Conservation (phyloP, 2,329 filamentous ascomycete genomes). For the Ascosphaera aggregata region DNA sequence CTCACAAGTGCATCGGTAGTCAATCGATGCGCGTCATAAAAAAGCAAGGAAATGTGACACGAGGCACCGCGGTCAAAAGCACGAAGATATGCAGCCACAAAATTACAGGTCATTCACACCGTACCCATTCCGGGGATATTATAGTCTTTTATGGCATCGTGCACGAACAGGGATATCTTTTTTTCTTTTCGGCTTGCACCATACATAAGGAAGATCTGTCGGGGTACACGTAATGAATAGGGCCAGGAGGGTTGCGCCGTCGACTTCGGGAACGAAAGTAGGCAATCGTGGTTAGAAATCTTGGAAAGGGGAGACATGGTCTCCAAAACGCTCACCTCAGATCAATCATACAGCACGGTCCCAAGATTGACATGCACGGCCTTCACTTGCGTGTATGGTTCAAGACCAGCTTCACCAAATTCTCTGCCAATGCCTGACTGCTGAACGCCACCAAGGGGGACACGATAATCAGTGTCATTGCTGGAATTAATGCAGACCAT, state of each 20-base stretch:
- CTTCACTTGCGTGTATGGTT: constrained; percentile 38
- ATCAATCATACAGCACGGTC: constrained; percentile 12
- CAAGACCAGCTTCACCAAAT: constrained; percentile 35
- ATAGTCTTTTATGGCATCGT: neutral
- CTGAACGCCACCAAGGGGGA: constrained; percentile 40
- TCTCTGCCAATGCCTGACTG: constrained; percentile 39
- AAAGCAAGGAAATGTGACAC: neutral
- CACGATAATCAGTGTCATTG: constrained; percentile 22
- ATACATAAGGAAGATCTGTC: neutral
- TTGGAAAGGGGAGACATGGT: neutral
- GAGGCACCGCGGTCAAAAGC: neutral
- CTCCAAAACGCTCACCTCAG: neutral
- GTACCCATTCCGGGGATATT: neutral
- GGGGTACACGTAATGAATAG: neutral
- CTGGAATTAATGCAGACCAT: constrained; percentile 48
- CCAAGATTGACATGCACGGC: constrained; percentile 24
- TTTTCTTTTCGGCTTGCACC: neutral
- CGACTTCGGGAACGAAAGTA: too few relatives aligned
- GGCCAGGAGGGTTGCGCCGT: too few relatives aligned
- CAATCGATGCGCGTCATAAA: neutral
- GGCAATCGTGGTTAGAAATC: too few relatives aligned
- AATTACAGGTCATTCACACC: neutral
- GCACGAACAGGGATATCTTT: neutral
- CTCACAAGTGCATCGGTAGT: neutral
- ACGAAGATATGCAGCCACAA: neutral